These are phyloP conservation scores for Xylaria polymorpha DNA, from an alignment of 2,329 filamentous ascomycete genomes.

Conservation along the genomic window DNA sequence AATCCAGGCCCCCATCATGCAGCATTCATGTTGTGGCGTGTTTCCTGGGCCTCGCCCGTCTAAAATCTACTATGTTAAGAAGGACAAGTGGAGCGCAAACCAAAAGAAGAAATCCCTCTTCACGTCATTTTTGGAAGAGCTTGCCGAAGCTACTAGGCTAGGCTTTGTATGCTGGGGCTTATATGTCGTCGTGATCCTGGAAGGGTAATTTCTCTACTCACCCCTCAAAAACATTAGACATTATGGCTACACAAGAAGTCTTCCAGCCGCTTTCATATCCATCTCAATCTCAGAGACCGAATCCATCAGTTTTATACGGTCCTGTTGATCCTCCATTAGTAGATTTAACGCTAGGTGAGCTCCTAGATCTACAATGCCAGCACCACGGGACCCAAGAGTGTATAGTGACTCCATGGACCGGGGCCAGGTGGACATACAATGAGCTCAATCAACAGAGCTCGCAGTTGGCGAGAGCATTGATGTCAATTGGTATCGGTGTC, in stretches of 20 bases:
- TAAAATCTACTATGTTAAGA: constrained; percentile 15
- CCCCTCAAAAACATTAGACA: constrained; percentile 13
- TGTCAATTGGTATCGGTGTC: constrained; percentile 73
- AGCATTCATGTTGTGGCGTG: constrained; percentile 17
- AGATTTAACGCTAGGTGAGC: constrained; percentile 76
- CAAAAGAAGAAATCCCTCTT: constrained; percentile 9
- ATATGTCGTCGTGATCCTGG: constrained; percentile 2
- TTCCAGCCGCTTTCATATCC: constrained; percentile 33
- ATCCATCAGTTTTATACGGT: constrained; percentile 72
- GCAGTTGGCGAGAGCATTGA: constrained; percentile 71
- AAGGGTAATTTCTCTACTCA: background rate
- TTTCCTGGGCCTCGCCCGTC: constrained; percentile 14
- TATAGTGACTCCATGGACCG: constrained; percentile 80
- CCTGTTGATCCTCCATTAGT: constrained; percentile 75
- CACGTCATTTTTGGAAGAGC: constrained; percentile 16
- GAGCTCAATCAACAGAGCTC: constrained; percentile 72
- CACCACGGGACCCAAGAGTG: constrained; percentile 74
- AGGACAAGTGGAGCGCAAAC: constrained; percentile 17
- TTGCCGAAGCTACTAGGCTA: background rate
- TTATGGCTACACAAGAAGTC: constrained; percentile 47
- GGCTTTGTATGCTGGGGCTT: constrained; percentile 1
- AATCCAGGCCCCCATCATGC: constrained; percentile 4
- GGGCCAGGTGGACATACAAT: constrained; percentile 77
- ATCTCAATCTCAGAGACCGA: constrained; percentile 49
- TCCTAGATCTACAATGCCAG: constrained; percentile 76